Percentiles rank a stretch among this genome's conserved stretches.
These are phyloP conservation scores for Cantharellus cinnabarinus DNA, from an alignment of 768 basidiomycete species.

Conservation along the genomic window DNA sequence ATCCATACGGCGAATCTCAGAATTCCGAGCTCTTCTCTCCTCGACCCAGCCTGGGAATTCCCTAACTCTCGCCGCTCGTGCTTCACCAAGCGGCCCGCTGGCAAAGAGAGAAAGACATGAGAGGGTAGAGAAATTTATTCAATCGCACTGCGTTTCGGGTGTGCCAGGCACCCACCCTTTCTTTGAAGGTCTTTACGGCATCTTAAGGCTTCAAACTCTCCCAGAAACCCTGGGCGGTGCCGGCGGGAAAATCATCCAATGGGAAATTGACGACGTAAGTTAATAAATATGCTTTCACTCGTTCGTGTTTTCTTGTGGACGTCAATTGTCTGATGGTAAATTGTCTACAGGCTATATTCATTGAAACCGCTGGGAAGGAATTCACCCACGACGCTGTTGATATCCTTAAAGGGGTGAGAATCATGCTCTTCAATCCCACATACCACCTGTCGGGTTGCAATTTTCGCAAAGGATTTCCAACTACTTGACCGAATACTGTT, in stretches of 20 bases:
- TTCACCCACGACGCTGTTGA: slow-evolving; percentile 88
- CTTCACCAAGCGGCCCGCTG: slow-evolving; percentile 36
- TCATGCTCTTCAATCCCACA: background rate
- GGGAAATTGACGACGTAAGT: slow-evolving; percentile 65
- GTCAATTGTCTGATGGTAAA: too few relatives aligned
- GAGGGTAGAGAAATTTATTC: slow-evolving; percentile 51
- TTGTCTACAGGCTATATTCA: slow-evolving; percentile 42
- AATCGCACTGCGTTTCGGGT: slow-evolving; percentile 66
- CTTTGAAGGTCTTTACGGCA: slow-evolving; percentile 55
- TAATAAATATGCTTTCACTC: background rate
- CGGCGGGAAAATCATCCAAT: slow-evolving; percentile 48
- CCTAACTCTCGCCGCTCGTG: slow-evolving; percentile 49
- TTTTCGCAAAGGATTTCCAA: background rate
- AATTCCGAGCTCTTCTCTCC: slow-evolving; percentile 67
- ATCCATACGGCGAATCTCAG: slow-evolving; percentile 53
- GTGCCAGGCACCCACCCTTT: slow-evolving; percentile 85
- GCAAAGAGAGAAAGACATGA: slow-evolving; percentile 66
- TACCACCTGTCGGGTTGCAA: background rate
- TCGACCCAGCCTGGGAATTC: slow-evolving; percentile 67
- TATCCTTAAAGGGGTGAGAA: slow-evolving; percentile 72
- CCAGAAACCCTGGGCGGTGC: slow-evolving; percentile 68
- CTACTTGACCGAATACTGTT: background rate
- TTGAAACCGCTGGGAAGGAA: slow-evolving; percentile 81
- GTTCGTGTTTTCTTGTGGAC: too few relatives aligned
- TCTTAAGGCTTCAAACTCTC: slow-evolving; percentile 62